These are phyloP conservation scores for Colletotrichum aenigma DNA, from an alignment of 2,329 filamentous ascomycete genomes.

Conservation along the genomic window DNA sequence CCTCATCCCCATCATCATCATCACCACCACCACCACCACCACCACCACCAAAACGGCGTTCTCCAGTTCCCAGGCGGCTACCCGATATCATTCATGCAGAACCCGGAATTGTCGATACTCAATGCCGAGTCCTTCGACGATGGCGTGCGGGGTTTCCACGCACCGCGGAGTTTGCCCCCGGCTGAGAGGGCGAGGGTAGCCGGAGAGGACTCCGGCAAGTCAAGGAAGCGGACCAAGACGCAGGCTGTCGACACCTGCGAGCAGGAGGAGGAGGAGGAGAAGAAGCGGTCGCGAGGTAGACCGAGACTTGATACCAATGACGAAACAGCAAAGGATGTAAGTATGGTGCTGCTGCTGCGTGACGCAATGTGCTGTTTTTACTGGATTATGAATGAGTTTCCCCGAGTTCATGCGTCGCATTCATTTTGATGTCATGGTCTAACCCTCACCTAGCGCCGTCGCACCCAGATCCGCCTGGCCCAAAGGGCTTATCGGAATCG, in stretches of 20 bases:
- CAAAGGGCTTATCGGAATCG: conserved; percentile 85
- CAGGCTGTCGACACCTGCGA: conserved; percentile 28
- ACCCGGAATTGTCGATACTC: conserved; percentile 44
- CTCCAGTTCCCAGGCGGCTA: conserved; percentile 2
- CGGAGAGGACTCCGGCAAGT: conserved; percentile 11
- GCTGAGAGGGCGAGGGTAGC: conserved; percentile 4
- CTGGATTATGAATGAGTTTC: neutral
- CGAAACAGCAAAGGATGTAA: conserved; percentile 78
- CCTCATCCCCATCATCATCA: neutral
- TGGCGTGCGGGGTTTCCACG: conserved; percentile 25
- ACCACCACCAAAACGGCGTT: neutral
- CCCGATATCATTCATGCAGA: conserved; percentile 27
- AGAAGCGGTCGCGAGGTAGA: conserved; percentile 71
- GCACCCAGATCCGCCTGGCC: conserved; percentile 86
- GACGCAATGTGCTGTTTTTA: neutral
- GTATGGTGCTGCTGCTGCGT: conserved; percentile 37
- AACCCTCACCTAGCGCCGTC: conserved; percentile 64
- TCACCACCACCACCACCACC: neutral
- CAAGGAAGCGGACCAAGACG: conserved; percentile 36
- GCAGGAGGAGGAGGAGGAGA: conserved; percentile 49
- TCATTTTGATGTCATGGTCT: conserved; percentile 2
- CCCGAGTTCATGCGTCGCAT: neutral
- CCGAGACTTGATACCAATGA: conserved; percentile 79
- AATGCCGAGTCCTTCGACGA: conserved; percentile 51
- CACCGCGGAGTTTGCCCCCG: conserved; percentile 21